phyloP scores from a whole-genome alignment of 2,329 filamentous ascomycete species.

The Diaporthe amygdali region DNA sequence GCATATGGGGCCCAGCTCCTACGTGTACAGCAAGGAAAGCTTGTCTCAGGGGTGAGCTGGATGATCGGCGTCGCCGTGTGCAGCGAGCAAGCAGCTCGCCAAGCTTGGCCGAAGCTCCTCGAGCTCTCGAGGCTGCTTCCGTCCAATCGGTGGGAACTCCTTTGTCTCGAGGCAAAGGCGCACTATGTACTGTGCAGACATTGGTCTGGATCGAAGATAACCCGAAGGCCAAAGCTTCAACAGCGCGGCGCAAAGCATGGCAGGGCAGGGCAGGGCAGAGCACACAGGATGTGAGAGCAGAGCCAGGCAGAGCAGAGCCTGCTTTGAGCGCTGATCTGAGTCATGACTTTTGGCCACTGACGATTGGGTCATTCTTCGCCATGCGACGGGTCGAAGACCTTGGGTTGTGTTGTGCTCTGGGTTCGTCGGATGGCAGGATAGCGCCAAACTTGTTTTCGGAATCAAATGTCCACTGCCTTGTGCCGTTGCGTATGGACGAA shows the following conservation, averaged over 20 bases:
- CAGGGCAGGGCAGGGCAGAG: background rate
- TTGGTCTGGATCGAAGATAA: conserved; percentile 1
- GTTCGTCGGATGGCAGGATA: background rate
- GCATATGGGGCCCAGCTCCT: background rate
- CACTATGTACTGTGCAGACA: background rate
- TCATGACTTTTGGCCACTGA: conserved; percentile 11
- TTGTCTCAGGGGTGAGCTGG: conserved; percentile 24
- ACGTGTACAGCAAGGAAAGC: background rate
- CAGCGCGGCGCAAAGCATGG: background rate
- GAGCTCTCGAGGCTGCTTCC: conserved; percentile 7
- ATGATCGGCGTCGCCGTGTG: conserved; percentile 24
- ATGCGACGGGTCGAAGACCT: background rate
- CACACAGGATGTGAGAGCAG: background rate
- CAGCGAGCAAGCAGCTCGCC: conserved; percentile 17
- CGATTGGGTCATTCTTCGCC: background rate
- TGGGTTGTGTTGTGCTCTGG: background rate
- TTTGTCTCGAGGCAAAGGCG: conserved; percentile 4
- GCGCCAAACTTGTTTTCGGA: background rate
- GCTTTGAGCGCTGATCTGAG: conserved; percentile 7
- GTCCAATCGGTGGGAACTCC: conserved; percentile 6
- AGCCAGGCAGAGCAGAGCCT: background rate
- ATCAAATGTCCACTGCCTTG: background rate
- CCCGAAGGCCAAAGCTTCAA: background rate
- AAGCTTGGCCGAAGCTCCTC: conserved; percentile 17
- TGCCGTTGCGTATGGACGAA: no score